These are phyloP conservation scores for Mortierella sp. DNA, from an alignment of 371 early-diverging fungal species.

Conservation along the genomic window DNA sequence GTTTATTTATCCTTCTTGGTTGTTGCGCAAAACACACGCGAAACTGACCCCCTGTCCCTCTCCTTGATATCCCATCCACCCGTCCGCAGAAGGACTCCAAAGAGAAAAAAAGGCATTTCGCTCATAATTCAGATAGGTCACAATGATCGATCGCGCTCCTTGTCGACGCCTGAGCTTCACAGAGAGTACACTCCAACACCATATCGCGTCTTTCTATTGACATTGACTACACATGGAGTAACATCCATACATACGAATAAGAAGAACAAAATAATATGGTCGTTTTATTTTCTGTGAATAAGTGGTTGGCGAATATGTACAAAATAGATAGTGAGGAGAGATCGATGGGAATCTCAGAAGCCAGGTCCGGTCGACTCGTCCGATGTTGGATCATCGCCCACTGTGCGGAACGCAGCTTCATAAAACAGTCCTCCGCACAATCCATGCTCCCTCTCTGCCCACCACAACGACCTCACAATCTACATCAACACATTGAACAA, in stretches of 20 bases:
- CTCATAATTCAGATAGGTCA: neutral
- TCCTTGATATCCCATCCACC: neutral
- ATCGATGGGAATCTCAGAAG: conserved; percentile 8
- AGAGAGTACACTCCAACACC: neutral
- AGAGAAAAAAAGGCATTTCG: neutral
- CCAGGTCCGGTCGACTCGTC: conserved; percentile 50
- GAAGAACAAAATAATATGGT: neutral
- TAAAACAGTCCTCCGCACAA: conserved; percentile 33
- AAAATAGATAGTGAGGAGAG: neutral
- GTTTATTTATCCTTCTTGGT: neutral
- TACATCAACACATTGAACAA: conserved; percentile 5
- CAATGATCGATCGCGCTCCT: too few relatives aligned
- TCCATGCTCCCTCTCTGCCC: conserved; percentile 42
- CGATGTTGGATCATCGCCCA: conserved; percentile 43
- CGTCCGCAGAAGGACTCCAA: neutral
- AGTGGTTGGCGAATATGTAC: neutral
- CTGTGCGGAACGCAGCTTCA: conserved; percentile 35
- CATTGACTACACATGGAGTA: too few relatives aligned
- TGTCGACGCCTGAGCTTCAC: too few relatives aligned
- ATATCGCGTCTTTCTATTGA: too few relatives aligned
- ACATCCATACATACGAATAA: neutral
- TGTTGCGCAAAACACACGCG: neutral
- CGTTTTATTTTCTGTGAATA: neutral
- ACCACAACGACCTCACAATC: conserved; percentile 47
- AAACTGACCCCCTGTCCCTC: neutral